Evolutionary conservation across 2,329 filamentous ascomycete genomes (phyloP), one percentile per base, ranked within the genome.

Genomic region (Cercospora sesami): DNA sequence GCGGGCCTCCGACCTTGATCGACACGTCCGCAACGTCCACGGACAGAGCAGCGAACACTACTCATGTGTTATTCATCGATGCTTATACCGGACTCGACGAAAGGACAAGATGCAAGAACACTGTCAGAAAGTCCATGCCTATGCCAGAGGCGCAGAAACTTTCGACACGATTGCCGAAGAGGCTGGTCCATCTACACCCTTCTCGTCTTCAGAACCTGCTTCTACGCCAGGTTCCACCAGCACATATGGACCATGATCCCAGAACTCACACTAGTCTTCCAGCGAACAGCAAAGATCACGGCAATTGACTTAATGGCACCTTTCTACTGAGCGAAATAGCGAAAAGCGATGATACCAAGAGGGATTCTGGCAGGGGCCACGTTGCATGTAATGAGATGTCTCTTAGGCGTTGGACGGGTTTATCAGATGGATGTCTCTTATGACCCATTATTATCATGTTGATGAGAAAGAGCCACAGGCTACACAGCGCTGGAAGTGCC

Each of bases 61-160:
- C 51, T 51, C 53, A 28, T 64, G 62, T 23, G 26, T 28, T 2
- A 45, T 23, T 16, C 31, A 58, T 30, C 31, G 62, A 21, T 64
- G 62, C 48, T 23, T 64, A 5, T 64, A 64, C 51, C 30, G 62
- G 18, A 64, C 62, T 5, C 62, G 62, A 14, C 48, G 62, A 10
- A 64, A 58, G 62, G 62, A 64, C 51, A 64, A 64, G 31, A 58
- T 64, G 51, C 62, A 64, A 64, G 62, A 64, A 21, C 62, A 64
- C n/a, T 64, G 62, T 16, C 62, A 64, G 23, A 64, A 64, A 12
- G 62, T 64, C 16, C 62, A 64, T 33, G 62, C 51, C 5, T 39
- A 58, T 26, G 31, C 48, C 5, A 14, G 33, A 30, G 62, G 62
- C 18, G 28, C 48, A 42, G 62, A 64, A 21, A 28, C 3, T 1